Evolutionary conservation across 257 asterid species (phyloP).

Genomic region (Lithospermum erythrorhizon): DNA sequence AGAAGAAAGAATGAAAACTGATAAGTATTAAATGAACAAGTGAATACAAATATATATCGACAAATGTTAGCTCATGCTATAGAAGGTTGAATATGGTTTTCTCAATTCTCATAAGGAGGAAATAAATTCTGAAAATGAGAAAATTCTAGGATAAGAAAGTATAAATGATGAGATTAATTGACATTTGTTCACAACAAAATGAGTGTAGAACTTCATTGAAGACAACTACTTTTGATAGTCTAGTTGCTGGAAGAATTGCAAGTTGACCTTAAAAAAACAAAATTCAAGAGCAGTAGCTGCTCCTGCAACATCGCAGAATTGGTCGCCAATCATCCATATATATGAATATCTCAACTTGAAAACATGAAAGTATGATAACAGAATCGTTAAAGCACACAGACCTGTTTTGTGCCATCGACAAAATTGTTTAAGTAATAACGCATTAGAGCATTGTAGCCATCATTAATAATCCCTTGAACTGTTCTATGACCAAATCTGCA

Average conservation of each 20-base stretch:
- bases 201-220: background rate
- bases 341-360: background rate
- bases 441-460: conserved; percentile 58
- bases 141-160: background rate
- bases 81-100: background rate
- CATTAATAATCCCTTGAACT: conserved; percentile 58
- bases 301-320: background rate
- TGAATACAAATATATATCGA: background rate
- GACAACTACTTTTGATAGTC: background rate
- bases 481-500: conserved; percentile 74
- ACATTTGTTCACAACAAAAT: background rate
- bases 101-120: background rate
- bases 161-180: no score
- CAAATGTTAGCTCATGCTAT: background rate
- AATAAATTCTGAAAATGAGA: no score
- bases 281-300: background rate
- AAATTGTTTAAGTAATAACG: conserved; percentile 91
- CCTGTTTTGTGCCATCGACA: conserved; percentile 92
- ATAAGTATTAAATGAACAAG: background rate
- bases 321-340: background rate
- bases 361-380: background rate
- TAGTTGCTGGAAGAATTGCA: background rate
- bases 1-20: conserved; percentile 6
- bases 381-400: conserved; percentile 21
- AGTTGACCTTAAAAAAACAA: background rate